These are phyloP conservation scores for Aspergillus pseudoglaucus DNA, from an alignment of 2,329 filamentous ascomycete species.

Conservation along the genomic window DNA sequence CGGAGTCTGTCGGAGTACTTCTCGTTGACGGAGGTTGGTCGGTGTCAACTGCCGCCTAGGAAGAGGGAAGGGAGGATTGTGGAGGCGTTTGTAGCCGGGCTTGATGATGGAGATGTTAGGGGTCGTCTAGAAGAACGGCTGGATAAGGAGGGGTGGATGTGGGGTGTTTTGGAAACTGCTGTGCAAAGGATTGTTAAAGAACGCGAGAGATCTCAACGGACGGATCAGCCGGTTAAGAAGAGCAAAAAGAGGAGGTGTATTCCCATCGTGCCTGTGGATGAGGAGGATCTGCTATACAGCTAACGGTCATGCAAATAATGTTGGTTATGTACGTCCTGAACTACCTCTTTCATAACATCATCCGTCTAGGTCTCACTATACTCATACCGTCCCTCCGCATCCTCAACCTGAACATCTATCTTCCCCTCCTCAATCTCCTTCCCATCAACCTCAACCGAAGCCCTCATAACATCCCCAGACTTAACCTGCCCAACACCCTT, in stretches of 20 bases:
- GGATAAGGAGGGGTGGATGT: conserved; percentile 21
- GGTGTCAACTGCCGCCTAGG: conserved; percentile 9
- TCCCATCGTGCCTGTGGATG: conserved; percentile 23
- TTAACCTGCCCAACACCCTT: conserved; percentile 87
- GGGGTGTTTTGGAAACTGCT: conserved; percentile 14
- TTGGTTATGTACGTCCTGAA: background rate
- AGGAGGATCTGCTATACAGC: conserved; percentile 15
- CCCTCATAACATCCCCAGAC: conserved; percentile 80
- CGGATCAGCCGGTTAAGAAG: background rate
- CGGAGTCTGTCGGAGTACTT: conserved; percentile 21
- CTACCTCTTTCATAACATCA: conserved; percentile 2
- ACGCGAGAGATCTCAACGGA: background rate
- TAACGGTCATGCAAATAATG: background rate
- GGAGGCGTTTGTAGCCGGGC: conserved; percentile 25
- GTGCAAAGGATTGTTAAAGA: background rate
- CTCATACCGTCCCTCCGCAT: conserved; percentile 68
- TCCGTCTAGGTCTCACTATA: conserved; percentile 61
- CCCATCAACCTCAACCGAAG: conserved; percentile 71
- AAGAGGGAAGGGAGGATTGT: conserved; percentile 18
- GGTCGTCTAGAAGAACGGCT: conserved; percentile 16
- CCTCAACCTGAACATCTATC: conserved; percentile 76
- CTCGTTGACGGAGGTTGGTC: conserved; percentile 13
- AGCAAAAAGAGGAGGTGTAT: conserved; percentile 20
- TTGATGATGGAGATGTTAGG: conserved; percentile 15
- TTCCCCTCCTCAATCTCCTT: conserved; percentile 77